These are phyloP conservation scores for Trichophyton schoenleinii DNA, from an alignment of 2,329 filamentous ascomycete species.

Conservation along the genomic window DNA sequence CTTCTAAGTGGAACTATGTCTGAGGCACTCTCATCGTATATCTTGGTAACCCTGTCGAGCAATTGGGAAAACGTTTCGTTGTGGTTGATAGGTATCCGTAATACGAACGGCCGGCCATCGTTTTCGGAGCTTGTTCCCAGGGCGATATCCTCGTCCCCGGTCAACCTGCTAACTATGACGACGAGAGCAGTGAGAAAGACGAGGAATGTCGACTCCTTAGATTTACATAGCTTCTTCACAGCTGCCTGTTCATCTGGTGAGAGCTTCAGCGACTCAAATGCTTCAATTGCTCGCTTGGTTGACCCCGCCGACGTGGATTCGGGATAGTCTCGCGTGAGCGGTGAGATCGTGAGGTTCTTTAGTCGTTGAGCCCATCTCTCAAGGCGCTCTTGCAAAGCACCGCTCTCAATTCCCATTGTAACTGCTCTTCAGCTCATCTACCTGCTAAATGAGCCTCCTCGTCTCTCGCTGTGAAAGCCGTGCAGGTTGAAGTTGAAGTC, in stretches of 20 bases:
- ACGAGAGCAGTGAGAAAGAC: slow-evolving; percentile 34
- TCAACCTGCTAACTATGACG: slow-evolving; percentile 34
- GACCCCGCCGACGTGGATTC: slow-evolving; percentile 21
- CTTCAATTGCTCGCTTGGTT: slow-evolving; percentile 30
- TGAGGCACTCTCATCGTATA: slow-evolving; percentile 30
- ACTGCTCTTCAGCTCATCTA: not conserved
- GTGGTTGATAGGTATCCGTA: slow-evolving; percentile 30
- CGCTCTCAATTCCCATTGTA: slow-evolving; percentile 8
- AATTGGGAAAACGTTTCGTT: slow-evolving; percentile 32
- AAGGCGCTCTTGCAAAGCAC: slow-evolving; percentile 27
- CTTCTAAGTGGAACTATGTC: slow-evolving; percentile 32
- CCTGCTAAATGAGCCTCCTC: not conserved
- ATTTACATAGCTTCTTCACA: slow-evolving; percentile 24
- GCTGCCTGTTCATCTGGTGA: slow-evolving; percentile 26
- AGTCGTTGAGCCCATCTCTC: slow-evolving; percentile 32
- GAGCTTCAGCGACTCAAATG: slow-evolving; percentile 31
- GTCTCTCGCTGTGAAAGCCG: not conserved
- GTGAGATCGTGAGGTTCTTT: slow-evolving; percentile 32
- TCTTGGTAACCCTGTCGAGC: slow-evolving; percentile 30
- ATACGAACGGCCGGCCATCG: slow-evolving; percentile 35
- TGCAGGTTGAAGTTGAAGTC: not conserved
- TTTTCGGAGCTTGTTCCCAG: slow-evolving; percentile 33
- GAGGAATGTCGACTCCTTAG: slow-evolving; percentile 23
- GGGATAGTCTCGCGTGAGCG: slow-evolving; percentile 34
- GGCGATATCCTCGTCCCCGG: slow-evolving; percentile 39